Evolutionary conservation across 768 basidiomycete genomes (phyloP).

Genomic region (Tylopilus subfusipes): DNA sequence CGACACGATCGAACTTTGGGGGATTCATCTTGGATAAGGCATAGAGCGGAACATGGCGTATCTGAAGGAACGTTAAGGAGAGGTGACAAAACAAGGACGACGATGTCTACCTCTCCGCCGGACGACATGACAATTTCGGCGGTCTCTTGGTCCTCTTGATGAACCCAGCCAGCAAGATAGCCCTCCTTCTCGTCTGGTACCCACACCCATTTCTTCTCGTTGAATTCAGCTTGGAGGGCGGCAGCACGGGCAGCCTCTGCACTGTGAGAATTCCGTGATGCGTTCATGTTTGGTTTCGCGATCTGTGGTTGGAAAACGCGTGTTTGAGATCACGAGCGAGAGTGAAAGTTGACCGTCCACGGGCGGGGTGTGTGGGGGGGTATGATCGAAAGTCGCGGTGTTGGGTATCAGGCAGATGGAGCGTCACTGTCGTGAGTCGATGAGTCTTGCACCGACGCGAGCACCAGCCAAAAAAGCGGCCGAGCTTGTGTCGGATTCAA

Average conservation of each 20-base stretch:
- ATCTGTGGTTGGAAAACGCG: slow-evolving; percentile 11
- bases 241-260: slow-evolving; percentile 79
- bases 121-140: slow-evolving; percentile 84
- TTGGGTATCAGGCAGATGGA: slow-evolving; percentile 9
- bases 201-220: slow-evolving; percentile 99
- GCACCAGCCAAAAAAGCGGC: neutral
- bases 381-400: slow-evolving; percentile 1
- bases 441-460: neutral
- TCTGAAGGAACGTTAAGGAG: slow-evolving; percentile 34
- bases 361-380: neutral
- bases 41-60: slow-evolving; percentile 70
- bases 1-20: slow-evolving; percentile 95
- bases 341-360: slow-evolving; percentile 3
- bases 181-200: slow-evolving; percentile 90
- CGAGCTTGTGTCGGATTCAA: neutral
- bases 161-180: slow-evolving; percentile 92
- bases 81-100: neutral
- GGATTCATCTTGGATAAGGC: slow-evolving; percentile 95
- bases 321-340: neutral
- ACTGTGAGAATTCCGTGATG: slow-evolving; percentile 46
- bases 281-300: slow-evolving; percentile 40
- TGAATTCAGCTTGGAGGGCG: slow-evolving; percentile 92
- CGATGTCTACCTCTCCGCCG: slow-evolving; percentile 66
- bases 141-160: slow-evolving; percentile 77
- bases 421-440: slow-evolving; percentile 4